phyloP scores from a whole-genome alignment of 2,329 filamentous ascomycete genomes.

The Penicillium vulpinum region DNA sequence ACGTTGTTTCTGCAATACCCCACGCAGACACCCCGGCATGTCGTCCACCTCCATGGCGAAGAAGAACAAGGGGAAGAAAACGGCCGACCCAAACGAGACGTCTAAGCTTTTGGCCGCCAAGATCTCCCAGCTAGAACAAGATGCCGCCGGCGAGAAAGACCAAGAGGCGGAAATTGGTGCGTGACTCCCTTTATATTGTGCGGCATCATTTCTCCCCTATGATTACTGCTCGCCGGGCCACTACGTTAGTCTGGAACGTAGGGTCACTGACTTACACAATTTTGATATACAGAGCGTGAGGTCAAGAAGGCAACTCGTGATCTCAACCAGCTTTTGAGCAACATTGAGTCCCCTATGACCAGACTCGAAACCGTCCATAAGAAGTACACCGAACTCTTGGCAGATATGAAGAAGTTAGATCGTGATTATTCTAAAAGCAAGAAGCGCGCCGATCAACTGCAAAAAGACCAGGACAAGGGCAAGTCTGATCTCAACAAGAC shows the following conservation, averaged over 20 bases:
- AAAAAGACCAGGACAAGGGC: slow-evolving; percentile 93
- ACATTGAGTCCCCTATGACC: slow-evolving; percentile 87
- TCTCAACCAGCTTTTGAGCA: slow-evolving; percentile 76
- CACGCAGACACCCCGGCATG: slow-evolving; percentile 27
- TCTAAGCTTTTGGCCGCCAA: slow-evolving; percentile 88
- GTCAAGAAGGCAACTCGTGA: slow-evolving; percentile 93
- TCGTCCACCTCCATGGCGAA: slow-evolving; percentile 60
- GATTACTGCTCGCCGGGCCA: slow-evolving; percentile 2
- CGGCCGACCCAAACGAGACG: slow-evolving; percentile 80
- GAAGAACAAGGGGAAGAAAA: slow-evolving; percentile 83
- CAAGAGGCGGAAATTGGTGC: slow-evolving; percentile 93
- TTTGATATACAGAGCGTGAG: slow-evolving; percentile 69
- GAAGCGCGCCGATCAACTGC: slow-evolving; percentile 87
- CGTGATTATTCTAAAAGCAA: slow-evolving; percentile 94
- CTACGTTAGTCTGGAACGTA: slow-evolving; percentile 16
- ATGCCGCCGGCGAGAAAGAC: slow-evolving; percentile 90
- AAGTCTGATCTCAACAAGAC: slow-evolving; percentile 88
- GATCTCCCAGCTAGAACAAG: slow-evolving; percentile 92
- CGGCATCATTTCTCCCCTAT: background rate
- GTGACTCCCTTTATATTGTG: slow-evolving; percentile 35
- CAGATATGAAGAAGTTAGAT: slow-evolving; percentile 94
- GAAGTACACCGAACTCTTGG: slow-evolving; percentile 85
- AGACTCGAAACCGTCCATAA: slow-evolving; percentile 89
- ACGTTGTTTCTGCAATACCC: slow-evolving; percentile 8
- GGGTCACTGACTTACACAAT: slow-evolving; percentile 27